phyloP scores from a whole-genome alignment of 1,139 yeast genomes.

The Protomyces gravidus region DNA sequence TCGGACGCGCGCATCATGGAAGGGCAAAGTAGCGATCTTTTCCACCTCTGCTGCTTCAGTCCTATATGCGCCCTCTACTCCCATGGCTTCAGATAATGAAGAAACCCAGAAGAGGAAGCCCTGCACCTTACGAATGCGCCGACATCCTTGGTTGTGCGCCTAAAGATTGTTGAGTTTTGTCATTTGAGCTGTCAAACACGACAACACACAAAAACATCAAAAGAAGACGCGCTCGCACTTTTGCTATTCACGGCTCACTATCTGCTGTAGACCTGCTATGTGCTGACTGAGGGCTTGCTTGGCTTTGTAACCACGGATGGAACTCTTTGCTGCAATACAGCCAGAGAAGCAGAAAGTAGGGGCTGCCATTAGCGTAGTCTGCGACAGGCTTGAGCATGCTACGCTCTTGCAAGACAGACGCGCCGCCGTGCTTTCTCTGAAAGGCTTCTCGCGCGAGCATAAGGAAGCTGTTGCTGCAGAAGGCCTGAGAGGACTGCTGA shows the following conservation, averaged over 20 bases:
- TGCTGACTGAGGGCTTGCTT: too few relatives aligned
- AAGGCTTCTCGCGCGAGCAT: conserved; percentile 83
- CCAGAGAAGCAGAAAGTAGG: conserved; percentile 52
- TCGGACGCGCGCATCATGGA: background rate
- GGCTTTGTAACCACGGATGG: background rate
- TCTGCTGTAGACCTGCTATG: too few relatives aligned
- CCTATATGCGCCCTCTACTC: background rate
- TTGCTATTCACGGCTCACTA: too few relatives aligned
- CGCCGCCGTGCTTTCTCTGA: conserved; percentile 85
- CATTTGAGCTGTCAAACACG: too few relatives aligned
- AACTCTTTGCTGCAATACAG: conserved; percentile 14
- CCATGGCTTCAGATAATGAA: too few relatives aligned
- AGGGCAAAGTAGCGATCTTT: conserved; percentile 12
- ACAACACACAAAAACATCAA: too few relatives aligned
- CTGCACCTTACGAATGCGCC: too few relatives aligned
- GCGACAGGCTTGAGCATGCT: conserved; percentile 82
- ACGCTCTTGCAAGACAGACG: conserved; percentile 77
- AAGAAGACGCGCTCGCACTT: too few relatives aligned
- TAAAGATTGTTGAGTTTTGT: too few relatives aligned
- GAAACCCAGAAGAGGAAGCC: too few relatives aligned
- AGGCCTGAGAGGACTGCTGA: conserved; percentile 71
- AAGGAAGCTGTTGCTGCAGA: conserved; percentile 86
- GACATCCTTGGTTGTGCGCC: too few relatives aligned
- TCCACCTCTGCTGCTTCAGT: background rate
- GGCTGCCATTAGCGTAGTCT: conserved; percentile 81